Base-by-base conservation (phyloP, 768 basidiomycete genomes). In the Thelephora ganbajun region DNA sequence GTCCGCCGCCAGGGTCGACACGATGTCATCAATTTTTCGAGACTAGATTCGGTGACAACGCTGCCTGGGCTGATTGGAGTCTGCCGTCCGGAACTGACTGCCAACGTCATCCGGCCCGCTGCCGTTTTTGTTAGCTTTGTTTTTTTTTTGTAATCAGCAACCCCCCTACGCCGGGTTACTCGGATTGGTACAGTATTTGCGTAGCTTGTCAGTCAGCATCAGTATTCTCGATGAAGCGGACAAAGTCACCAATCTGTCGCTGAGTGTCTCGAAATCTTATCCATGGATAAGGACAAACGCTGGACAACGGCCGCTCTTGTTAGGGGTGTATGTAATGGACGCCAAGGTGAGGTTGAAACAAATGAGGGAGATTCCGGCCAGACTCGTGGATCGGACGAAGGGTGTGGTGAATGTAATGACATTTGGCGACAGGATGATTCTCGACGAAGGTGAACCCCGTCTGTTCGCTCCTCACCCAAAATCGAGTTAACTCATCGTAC, bases 341-440 rank as follows among this genome's bases (percentile, higher is more conserved):
- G 74, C 93, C 61, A 97, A 97, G 65, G 92, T 92, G 1, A 71
- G 92, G 48, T 91, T 86, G 50, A 92, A 94, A 55, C 83, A 91
- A 34, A 97, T 97, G 92, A 71, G 91, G 52, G 92, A 96, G 66
- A 96, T 97, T 53, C 65, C 96, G 53, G 96, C 92, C 1, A 73
- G 90, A 19, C 66, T 96, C 41, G 86, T 90, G 9, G 83, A 90
- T 57, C 74, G 88, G 51, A 77, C 88, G 37, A 72, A 80, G 37
- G 88, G 85, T 6, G 73, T 77, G 7, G 88, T 97, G 44, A 84
- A 94, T 59, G 89, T 94, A 52, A 94, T 91, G 61, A 82, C 98
- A n/a, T 99, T 99, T 59, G 96, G 96, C n/a, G 96, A 99, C 69
- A 96, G 97, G 63, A 92, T 94, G 56, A 98, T 99, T 53, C 69